Evolutionary conservation across 352 stramenopile species (phyloP).

Genomic region (Globisporangium rhizosaccharum): DNA sequence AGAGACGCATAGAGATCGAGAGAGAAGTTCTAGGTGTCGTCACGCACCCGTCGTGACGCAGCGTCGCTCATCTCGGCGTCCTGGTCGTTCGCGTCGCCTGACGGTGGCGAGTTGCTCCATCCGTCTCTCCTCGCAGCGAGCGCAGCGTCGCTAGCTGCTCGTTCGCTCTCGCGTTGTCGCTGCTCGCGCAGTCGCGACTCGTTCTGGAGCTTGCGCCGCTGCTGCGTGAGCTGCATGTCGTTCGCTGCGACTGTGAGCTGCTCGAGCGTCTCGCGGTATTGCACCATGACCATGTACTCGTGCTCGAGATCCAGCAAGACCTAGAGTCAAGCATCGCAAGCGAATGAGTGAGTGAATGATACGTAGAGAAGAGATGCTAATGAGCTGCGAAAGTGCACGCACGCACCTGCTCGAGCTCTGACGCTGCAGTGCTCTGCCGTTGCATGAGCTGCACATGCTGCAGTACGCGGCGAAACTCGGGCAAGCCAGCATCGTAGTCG

Average conservation of each 20-base stretch:
- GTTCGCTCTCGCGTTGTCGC: constrained; percentile 10
- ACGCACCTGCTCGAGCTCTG: constrained; percentile 31
- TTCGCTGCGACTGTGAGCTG: constrained; percentile 20
- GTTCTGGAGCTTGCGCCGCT: constrained; percentile 12
- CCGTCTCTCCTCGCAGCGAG: constrained; percentile 15
- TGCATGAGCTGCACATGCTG: constrained; percentile 22
- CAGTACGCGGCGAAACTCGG: constrained; percentile 32
- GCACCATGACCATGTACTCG: constrained; percentile 39
- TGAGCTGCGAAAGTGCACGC: background rate
- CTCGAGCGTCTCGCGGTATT: constrained; percentile 44
- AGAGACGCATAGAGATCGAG: background rate
- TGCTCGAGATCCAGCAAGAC: constrained; percentile 36
- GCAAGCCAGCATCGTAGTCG: constrained; percentile 46
- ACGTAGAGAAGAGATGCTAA: background rate
- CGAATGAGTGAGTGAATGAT: constrained; percentile 14
- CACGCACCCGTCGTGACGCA: background rate
- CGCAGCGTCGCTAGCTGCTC: constrained; percentile 8
- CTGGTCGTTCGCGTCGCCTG: constrained; percentile 5
- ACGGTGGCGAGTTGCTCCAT: constrained; percentile 8
- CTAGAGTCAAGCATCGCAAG: background rate
- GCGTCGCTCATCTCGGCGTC: constrained; percentile 10
- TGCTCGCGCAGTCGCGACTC: constrained; percentile 9
- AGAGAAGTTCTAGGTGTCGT: background rate
- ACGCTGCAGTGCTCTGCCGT: constrained; percentile 17
- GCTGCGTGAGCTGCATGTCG: constrained; percentile 24